Evolutionary conservation across 2,329 filamentous ascomycete genomes (phyloP).

Genomic region (Fusarium nematophilum): DNA sequence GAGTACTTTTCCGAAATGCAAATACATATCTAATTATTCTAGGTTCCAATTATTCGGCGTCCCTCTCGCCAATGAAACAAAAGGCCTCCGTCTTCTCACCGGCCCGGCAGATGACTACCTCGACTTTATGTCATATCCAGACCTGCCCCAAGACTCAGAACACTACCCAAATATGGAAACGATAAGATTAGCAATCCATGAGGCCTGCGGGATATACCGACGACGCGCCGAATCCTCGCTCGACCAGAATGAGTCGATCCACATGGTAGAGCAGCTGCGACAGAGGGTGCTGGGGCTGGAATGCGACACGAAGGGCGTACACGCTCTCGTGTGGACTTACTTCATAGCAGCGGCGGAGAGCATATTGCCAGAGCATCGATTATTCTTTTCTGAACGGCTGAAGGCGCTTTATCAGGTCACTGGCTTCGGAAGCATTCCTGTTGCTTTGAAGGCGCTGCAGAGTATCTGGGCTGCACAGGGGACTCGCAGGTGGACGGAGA

Average conservation of each 20-base stretch:
- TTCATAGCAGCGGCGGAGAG: conserved; percentile 56
- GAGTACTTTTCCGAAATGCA: background rate
- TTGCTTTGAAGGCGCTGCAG: conserved; percentile 48
- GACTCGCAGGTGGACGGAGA: conserved; percentile 44
- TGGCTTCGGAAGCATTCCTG: conserved; percentile 52
- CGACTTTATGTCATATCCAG: conserved; percentile 43
- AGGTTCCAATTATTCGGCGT: conserved; percentile 48
- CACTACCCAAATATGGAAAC: conserved; percentile 31
- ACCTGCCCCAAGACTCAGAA: conserved; percentile 31
- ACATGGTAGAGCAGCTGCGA: conserved; percentile 48
- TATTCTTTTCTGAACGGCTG: conserved; percentile 50
- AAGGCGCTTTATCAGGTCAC: conserved; percentile 47
- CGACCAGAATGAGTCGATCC: conserved; percentile 36
- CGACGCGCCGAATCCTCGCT: conserved; percentile 38
- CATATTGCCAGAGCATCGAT: conserved; percentile 47
- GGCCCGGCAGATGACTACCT: conserved; percentile 40
- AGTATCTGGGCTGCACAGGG: conserved; percentile 49
- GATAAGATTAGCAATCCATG: conserved; percentile 40
- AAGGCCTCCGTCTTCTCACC: conserved; percentile 40
- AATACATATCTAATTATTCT: background rate
- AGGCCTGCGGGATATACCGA: conserved; percentile 44
- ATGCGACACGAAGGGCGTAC: conserved; percentile 45
- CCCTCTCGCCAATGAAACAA: conserved; percentile 43
- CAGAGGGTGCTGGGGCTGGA: conserved; percentile 44
- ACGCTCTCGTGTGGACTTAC: conserved; percentile 55